A percentile compares a stretch with the other conserved stretches of the same genome.
Evolutionary conservation across 352 stramenopile genomes (phyloP).

Genomic region (Blastocystis sp.): DNA sequence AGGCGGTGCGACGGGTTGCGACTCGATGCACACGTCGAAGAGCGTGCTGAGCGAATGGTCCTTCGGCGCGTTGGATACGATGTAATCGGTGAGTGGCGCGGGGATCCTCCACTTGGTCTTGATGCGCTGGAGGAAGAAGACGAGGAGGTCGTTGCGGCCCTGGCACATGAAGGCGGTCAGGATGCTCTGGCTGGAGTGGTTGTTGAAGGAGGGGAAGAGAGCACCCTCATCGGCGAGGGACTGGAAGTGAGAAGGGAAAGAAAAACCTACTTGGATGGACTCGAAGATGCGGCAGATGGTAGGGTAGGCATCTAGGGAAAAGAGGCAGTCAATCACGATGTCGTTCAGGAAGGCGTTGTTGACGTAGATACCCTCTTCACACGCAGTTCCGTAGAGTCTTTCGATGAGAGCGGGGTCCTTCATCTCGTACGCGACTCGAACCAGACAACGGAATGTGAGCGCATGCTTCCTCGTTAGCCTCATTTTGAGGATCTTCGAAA

Average conservation of each 20-base stretch:
- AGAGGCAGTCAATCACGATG: slow-evolving; percentile 51
- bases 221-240: not conserved
- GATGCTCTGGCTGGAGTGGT: slow-evolving; percentile 50
- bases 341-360: slow-evolving; percentile 67
- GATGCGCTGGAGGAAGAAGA: slow-evolving; percentile 64
- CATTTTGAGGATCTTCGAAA: slow-evolving; percentile 61
- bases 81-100: slow-evolving; percentile 40
- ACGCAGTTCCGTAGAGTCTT: slow-evolving; percentile 15
- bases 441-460: slow-evolving; percentile 58
- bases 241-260: not conserved
- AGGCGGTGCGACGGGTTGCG: not conserved
- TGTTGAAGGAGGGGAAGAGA: slow-evolving; percentile 62
- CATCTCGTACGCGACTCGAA: slow-evolving; percentile 44
- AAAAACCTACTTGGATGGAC: slow-evolving; percentile 19
- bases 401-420: slow-evolving; percentile 47
- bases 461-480: slow-evolving; percentile 55
- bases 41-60: not conserved
- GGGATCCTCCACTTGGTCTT: slow-evolving; percentile 55
- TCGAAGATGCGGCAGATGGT: slow-evolving; percentile 42
- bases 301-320: slow-evolving; percentile 31
- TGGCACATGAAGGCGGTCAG: slow-evolving; percentile 38
- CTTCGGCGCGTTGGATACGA: slow-evolving; percentile 38
- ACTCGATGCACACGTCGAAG: slow-evolving; percentile 41
- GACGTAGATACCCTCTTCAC: slow-evolving; percentile 61
- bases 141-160: slow-evolving; percentile 14